Evolutionary conservation across 23 red algal species (phyloP), one percentile per base, ranked within the genome.

Genomic region (Gracilaria caudata): DNA sequence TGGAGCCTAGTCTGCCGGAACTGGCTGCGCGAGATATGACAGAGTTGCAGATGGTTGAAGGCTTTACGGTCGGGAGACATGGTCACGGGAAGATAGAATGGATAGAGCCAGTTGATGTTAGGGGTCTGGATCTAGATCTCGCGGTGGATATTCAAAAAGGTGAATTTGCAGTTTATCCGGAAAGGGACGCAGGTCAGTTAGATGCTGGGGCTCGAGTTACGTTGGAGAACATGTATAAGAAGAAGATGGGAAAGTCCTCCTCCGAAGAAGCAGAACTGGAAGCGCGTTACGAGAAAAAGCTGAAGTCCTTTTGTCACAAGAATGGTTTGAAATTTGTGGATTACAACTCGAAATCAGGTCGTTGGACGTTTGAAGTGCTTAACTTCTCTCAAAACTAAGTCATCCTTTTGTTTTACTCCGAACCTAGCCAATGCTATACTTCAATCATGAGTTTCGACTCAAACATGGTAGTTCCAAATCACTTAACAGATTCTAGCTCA

Each of bases 21-120:
- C 61, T 94, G 37, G 66, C 78, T 14, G 54, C 51, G 1, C 70
- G 74, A 26, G 59, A 68, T 33, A 79, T 85, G 77, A 74, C 78
- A 72, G 87, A 90, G 43, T 77, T 97, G 16, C 64, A 84, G 30
- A 68, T 58, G 45, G 94, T 97, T 32, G 39, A 80, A 75, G 40
- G 77, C 44, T 92, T 97, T 53, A 87, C 82, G 13, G 74, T 97
- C 7, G 94, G 94, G 26, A 57, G 94, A 43, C 60, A 66, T 41
- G 84, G 85, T 12, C 43, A 81, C 23, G 94, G 88, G 16, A 88
- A 93, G 60, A 97, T 97, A 77, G 68, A 70, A 37, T 97, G 88
- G 84, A 56, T 89, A 39, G 66, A 93, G 29, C 85, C 90, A 23
- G 91, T 93, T 51, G 94, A 97, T 83, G 88, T 97, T 17, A 89